Evolutionary conservation across 2,329 filamentous ascomycete genomes (phyloP), one percentile per base, ranked within the genome.

Genomic region (Talaromyces sp.): DNA sequence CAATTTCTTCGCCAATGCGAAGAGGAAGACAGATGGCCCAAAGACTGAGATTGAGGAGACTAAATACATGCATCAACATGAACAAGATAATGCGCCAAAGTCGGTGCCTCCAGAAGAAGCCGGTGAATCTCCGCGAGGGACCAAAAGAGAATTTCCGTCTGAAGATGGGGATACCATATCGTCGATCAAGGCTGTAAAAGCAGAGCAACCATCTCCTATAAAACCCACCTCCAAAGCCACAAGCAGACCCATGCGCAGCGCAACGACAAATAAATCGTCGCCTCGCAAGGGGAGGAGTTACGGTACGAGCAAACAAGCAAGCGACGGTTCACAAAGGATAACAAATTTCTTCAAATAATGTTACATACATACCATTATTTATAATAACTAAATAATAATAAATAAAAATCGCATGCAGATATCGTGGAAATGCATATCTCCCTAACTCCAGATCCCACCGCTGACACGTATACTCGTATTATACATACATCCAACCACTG

Each of bases 1-100:
- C 53, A 96, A 96, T 69, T 97, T 96, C 80, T 98, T 98, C 70
- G 83, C 83, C 7, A 89, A 86, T 50, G 81, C 75, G 6, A 72
- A 72, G 57, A 71, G 73, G 30, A 63, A 64, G 5, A 67, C 68
- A 27, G 64, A 65, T 6, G 33, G 14, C 16, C 9, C 27, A 36
- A 54, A 30, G 34, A 66, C 64, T 27, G 52, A 60, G 5, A 40
- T 59, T 10, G 65, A 67, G 36, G 61, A 67, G n/a, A 61, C 64
- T 14, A 56, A 58, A n/a, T 62, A 67, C 23, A 9, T 64, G 52
- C 75, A 79, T 66, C 70, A 66, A 23, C 75, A 81, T 61, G 71
- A 75, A 10, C 75, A 85, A 72, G 77, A 83, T 63, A 83, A 83
- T 66, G 81, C 82, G 34, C 80, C 83, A 50, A 68, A 83, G 56